Evolutionary conservation across 495 filamentous ascomycete species (phyloP), one percentile per base, ranked within the genome.

Genomic region (Aspergillus bridgeri): DNA sequence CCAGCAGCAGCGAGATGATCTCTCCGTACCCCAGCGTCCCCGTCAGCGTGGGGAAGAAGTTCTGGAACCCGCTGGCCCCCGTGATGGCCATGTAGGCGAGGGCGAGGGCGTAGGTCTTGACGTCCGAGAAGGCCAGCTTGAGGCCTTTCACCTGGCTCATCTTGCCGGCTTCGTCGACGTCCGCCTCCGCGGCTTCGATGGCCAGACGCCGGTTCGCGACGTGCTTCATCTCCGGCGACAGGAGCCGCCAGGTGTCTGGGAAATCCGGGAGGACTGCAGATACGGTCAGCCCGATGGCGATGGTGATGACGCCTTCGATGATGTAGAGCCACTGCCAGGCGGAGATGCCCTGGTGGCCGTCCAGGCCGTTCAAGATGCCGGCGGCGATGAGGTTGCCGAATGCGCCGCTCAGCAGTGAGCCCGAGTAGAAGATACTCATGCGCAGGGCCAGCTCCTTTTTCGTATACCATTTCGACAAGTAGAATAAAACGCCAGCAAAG

Each of bases 381-480:
- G 79, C 75, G 4, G 83, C 82, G 20, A 89, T 76, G 20, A 88
- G 69, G 11, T 84, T 84, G 8, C 84, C 84, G 66, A 89, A 88
- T 3, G 85, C 86, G 17, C 85, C 85, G 59, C 74, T 79, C 11
- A 87, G 66, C 17, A 86, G 74, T 5, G 86, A 85, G 18, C 82
- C 84, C 49, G 82, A 86, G 70, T 87, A 87, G 69, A 89, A 89
- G 49, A 86, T 78, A 59, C 79, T 81, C 68, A 82, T 86, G 23
- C 83, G 79, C 25, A 83, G 69, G 13, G 76, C 79, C 38, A 86
- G 61, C 65, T 86, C 83, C 52, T 76, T 75, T 56, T 75, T 76
- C 1, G 83, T 85, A 58, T 86, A 86, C 82, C 81, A 86, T 53
- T 79, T 79, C 6, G 80, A 83, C 1, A 85, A 74, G 55, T 81